These are phyloP conservation scores for Rhodosporidiobolus sp. DNA, from an alignment of 768 basidiomycete genomes.

Conservation along the genomic window DNA sequence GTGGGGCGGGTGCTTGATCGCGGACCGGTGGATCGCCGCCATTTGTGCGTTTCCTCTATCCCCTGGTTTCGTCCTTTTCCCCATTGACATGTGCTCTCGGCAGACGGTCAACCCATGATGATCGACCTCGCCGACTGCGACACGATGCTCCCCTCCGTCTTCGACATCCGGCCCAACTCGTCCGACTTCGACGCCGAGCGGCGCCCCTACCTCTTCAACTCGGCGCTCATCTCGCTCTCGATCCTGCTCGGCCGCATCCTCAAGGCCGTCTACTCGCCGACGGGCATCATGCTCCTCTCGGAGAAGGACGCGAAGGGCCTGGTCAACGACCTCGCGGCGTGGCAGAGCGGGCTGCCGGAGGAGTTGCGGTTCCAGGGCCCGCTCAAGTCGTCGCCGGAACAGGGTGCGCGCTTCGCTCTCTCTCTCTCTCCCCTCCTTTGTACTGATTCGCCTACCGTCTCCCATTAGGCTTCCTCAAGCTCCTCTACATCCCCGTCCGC, in stretches of 20 bases:
- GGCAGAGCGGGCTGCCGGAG: constrained; percentile 75
- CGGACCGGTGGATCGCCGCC: constrained; percentile 66
- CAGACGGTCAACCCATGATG: constrained; percentile 86
- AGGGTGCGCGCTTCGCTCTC: constrained; percentile 50
- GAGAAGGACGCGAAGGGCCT: constrained; percentile 67
- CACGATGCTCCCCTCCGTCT: constrained; percentile 83
- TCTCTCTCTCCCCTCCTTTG: not conserved
- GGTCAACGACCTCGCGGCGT: constrained; percentile 48
- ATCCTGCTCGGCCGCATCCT: constrained; percentile 85
- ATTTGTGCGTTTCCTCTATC: not conserved
- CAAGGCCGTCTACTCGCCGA: constrained; percentile 76
- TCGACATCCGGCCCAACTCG: constrained; percentile 57
- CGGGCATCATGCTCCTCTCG: constrained; percentile 77
- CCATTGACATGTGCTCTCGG: not conserved
- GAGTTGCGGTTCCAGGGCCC: constrained; percentile 72
- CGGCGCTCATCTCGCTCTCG: constrained; percentile 85
- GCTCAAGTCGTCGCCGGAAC: constrained; percentile 65
- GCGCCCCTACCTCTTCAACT: constrained; percentile 60
- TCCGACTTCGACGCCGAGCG: constrained; percentile 54
- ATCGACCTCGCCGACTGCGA: constrained; percentile 97
- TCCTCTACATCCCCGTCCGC: constrained; percentile 80
- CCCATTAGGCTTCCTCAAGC: constrained; percentile 71
- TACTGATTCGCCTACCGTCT: not conserved
- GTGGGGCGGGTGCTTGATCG: constrained; percentile 92
- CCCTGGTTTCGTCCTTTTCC: not conserved